Conservation (phyloP, 2,329 filamentous ascomycete species). For the Ilyonectria mors-panacis region DNA sequence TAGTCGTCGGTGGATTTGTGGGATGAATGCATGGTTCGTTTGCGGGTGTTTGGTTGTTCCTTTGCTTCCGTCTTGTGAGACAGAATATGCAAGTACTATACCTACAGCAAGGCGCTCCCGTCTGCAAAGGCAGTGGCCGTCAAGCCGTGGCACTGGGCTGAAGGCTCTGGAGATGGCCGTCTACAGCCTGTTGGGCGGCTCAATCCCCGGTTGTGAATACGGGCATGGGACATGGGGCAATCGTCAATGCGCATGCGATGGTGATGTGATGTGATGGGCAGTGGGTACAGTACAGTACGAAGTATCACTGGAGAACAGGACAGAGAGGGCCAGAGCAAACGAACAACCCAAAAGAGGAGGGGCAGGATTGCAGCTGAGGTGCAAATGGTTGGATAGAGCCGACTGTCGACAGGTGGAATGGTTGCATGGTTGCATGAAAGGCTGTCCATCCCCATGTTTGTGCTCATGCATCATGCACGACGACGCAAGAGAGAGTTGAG, state of each 20-base stretch:
- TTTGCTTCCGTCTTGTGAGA: background rate
- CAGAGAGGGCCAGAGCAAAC: background rate
- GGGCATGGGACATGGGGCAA: slow-evolving; percentile 9
- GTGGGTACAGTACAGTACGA: background rate
- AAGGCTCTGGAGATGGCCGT: slow-evolving; percentile 13
- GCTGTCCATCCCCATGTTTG: slow-evolving; percentile 4
- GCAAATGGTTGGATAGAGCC: slow-evolving; percentile 17
- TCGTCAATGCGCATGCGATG: slow-evolving; percentile 32
- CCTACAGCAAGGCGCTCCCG: slow-evolving; percentile 1
- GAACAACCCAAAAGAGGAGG: background rate
- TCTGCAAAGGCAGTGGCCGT: slow-evolving; percentile 21
- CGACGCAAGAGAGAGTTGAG: slow-evolving; percentile 14
- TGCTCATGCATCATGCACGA: slow-evolving; percentile 28
- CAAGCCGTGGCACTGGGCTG: slow-evolving; percentile 12
- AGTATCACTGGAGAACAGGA: slow-evolving; percentile 3
- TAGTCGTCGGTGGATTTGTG: background rate
- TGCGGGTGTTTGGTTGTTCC: background rate
- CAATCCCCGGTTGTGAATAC: background rate
- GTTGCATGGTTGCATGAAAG: slow-evolving; percentile 27
- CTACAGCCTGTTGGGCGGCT: slow-evolving; percentile 5
- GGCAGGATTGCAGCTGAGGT: slow-evolving; percentile 2
- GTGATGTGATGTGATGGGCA: slow-evolving; percentile 19
- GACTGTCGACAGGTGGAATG: slow-evolving; percentile 5
- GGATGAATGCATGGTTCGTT: background rate
- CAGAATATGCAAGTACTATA: slow-evolving; percentile 20